Evolutionary conservation across 371 early-diverging fungal genomes (phyloP), one percentile per base, ranked within the genome.

Genomic region (Mortierella sp.): DNA sequence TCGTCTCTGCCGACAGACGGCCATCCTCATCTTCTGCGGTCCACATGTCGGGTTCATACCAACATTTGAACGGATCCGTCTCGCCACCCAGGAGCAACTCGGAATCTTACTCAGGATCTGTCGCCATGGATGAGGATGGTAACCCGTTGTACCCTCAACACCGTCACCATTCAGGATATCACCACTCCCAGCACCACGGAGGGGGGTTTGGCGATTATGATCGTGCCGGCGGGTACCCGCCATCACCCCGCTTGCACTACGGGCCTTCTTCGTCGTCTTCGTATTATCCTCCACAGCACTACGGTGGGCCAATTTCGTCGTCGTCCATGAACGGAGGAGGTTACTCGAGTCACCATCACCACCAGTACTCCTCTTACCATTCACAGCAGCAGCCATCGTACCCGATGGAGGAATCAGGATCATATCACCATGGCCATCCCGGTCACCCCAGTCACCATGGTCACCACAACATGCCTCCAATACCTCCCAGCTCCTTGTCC

Each of bases 41-140:
- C 76, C 27, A 49, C 5, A 49, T 18, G 11, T 72, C 76, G 35
- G 72, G 63, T 1, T 73, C 77, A 24, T 81, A 65, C 60, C 81
- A 80, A 43, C 81, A 70, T 49, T 41, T 58, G 32, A 74, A 49
- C 48, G 71, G 81, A 55, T 81, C 81, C 2, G 77, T 70, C 11
- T 81, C 81, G 7, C 81, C 81, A 2, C 54, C 78, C 3, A 58
- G 75, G 55, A 77, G 49, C 2, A 76, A 41, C 60, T 76, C 77
- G 14, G 73, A 75, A 32, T 65, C 56, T n/a, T 76, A 76, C 35
- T 56, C 70, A 10, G 56, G 56, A 14, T 38, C 75, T 11, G 73
- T 24, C 6, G 12, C 72, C 3, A 55, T 74, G 70, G 77, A 81
- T 32, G 81, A 74, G 65, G 78, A 82, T 43, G 55, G 75, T 27